Evolutionary conservation across 352 stramenopile species (phyloP).

Genomic region (Globisporangium paddicum): DNA sequence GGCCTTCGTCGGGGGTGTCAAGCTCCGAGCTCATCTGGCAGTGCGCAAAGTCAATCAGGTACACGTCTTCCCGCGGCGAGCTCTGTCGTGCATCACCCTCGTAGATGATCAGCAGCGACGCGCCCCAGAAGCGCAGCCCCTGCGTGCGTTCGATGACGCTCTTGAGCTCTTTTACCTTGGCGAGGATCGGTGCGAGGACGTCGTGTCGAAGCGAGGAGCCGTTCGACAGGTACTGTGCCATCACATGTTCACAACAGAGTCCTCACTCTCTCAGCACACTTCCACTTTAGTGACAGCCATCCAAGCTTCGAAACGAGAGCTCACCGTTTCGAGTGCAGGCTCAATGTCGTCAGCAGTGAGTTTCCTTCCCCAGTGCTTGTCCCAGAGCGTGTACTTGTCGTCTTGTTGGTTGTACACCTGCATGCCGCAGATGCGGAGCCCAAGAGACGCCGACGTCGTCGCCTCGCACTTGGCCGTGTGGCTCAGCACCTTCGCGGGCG

Average conservation of each 20-base stretch:
- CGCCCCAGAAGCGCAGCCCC: slow-evolving; percentile 70
- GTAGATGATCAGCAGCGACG: slow-evolving; percentile 72
- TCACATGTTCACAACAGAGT: not conserved
- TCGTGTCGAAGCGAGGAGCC: slow-evolving; percentile 34
- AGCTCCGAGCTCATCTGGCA: slow-evolving; percentile 59
- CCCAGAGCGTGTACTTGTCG: slow-evolving; percentile 60
- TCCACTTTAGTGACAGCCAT: not conserved
- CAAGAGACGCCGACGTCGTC: slow-evolving; percentile 63
- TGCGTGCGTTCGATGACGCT: slow-evolving; percentile 33
- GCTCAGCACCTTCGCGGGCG: slow-evolving; percentile 57
- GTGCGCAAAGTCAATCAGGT: slow-evolving; percentile 79
- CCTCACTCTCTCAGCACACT: not conserved
- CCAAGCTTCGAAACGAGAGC: too few relatives aligned
- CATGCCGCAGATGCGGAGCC: slow-evolving; percentile 76
- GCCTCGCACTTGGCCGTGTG: slow-evolving; percentile 71
- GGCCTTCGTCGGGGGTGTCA: slow-evolving; percentile 48
- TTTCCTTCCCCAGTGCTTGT: slow-evolving; percentile 74
- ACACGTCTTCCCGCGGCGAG: slow-evolving; percentile 32
- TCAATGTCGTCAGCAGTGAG: slow-evolving; percentile 52
- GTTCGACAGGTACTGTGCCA: slow-evolving; percentile 56
- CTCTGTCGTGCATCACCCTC: slow-evolving; percentile 46
- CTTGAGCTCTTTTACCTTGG: slow-evolving; percentile 42
- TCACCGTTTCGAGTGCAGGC: slow-evolving; percentile 55
- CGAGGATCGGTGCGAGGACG: slow-evolving; percentile 34
- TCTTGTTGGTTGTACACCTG: slow-evolving; percentile 66